Evolutionary conservation across 768 basidiomycete genomes (phyloP).

Genomic region (Cytidiella melzeri): DNA sequence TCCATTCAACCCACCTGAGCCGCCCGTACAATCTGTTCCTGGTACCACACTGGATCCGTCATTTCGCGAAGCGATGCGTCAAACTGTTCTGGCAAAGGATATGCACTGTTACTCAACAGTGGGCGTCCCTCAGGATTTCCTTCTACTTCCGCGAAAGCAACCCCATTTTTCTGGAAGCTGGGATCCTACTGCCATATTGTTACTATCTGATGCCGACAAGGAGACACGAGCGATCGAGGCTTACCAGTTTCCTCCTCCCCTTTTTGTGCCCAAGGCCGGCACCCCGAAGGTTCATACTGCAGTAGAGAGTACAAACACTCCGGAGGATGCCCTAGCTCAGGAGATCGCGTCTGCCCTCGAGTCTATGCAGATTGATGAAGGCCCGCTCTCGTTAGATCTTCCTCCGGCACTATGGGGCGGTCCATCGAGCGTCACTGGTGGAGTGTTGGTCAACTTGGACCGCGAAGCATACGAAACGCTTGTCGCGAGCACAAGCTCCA

Average conservation of each 20-base stretch:
- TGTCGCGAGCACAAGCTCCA: constrained; percentile 16
- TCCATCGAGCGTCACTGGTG: constrained; percentile 34
- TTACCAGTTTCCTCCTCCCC: constrained; percentile 66
- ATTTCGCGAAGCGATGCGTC: constrained; percentile 57
- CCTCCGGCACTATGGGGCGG: constrained; percentile 34
- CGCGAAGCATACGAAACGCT: constrained; percentile 42
- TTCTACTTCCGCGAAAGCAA: constrained; percentile 61
- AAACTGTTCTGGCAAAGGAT: constrained; percentile 44
- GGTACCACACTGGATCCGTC: constrained; percentile 27
- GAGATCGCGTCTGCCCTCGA: constrained; percentile 39
- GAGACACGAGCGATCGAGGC: constrained; percentile 50
- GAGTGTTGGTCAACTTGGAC: constrained; percentile 41
- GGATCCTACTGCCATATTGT: constrained; percentile 65
- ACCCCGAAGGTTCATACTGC: background rate
- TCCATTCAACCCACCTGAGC: constrained; percentile 49
- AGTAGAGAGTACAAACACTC: background rate
- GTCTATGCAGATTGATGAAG: constrained; percentile 31
- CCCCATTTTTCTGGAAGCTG: constrained; percentile 65
- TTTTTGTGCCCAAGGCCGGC: constrained; percentile 14
- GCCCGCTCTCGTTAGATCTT: constrained; percentile 31
- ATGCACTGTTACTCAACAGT: constrained; percentile 53
- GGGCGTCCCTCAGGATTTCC: constrained; percentile 69
- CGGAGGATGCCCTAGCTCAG: constrained; percentile 22
- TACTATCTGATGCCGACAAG: constrained; percentile 47
- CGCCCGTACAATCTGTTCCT: constrained; percentile 28